Conservation (phyloP, 2,329 filamentous ascomycete genomes). For the Alternaria ventricosa region DNA sequence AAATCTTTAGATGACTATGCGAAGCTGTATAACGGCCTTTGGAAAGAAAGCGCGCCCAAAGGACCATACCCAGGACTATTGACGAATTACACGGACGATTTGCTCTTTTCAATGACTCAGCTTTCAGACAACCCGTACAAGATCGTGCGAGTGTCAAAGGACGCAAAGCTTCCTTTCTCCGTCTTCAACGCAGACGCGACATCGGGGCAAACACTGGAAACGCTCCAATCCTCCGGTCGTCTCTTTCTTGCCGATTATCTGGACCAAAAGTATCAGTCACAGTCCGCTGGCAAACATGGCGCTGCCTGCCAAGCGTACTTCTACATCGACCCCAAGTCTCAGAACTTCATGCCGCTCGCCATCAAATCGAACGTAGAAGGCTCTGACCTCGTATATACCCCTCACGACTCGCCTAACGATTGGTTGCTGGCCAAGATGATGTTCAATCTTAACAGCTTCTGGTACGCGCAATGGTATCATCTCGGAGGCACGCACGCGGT, state of each 20-base stretch:
- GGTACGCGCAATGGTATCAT: conserved; percentile 54
- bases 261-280: neutral
- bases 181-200: neutral
- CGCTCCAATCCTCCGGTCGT: conserved; percentile 46
- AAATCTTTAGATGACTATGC: conserved; percentile 1
- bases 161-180: conserved; percentile 8
- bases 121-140: conserved; percentile 13
- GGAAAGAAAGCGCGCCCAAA: neutral
- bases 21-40: neutral
- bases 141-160: conserved; percentile 8
- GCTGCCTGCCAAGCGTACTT: conserved; percentile 57
- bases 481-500: conserved; percentile 54
- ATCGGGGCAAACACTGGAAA: conserved; percentile 26
- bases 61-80: conserved; percentile 10
- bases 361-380: conserved; percentile 55
- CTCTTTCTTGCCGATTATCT: conserved; percentile 26
- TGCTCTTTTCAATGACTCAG: conserved; percentile 21
- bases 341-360: conserved; percentile 57
- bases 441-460: conserved; percentile 58
- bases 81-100: conserved; percentile 19
- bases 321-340: conserved; percentile 49
- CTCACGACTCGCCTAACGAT: conserved; percentile 53
- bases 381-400: conserved; percentile 55
- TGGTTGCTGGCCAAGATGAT: conserved; percentile 61
- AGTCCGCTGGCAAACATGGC: conserved; percentile 26